Conservation (phyloP, 2,329 filamentous ascomycete species). For the Aspergillus bombycis region DNA sequence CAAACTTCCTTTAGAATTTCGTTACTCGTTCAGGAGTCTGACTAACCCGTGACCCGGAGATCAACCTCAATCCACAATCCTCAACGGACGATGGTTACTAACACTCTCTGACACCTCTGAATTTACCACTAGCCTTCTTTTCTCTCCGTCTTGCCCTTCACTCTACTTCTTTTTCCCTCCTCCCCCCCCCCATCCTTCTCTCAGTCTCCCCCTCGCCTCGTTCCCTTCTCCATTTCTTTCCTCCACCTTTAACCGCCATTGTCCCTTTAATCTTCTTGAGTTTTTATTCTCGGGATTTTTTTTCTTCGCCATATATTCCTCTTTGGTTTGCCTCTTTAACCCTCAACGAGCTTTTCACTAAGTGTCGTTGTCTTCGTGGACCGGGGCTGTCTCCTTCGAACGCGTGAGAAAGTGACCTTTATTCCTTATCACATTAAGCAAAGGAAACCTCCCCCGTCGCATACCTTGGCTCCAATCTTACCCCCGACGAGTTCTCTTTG, state of each 20-base stretch:
- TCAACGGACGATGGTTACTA: constrained; percentile 4
- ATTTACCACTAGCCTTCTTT: constrained; percentile 10
- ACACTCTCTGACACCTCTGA: constrained; percentile 15
- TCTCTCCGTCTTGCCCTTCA: constrained; percentile 9
- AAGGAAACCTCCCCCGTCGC: not conserved
- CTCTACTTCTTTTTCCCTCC: constrained; percentile 17
- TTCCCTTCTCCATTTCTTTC: constrained; percentile 50
- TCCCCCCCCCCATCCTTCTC: constrained; percentile 11
- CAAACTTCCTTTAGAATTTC: not conserved
- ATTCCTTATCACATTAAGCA: constrained; percentile 15
- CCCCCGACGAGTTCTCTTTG: constrained; percentile 18
- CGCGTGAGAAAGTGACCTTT: constrained; percentile 28
- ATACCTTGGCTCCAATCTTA: constrained; percentile 7
- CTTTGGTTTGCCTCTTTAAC: constrained; percentile 7
- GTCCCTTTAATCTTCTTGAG: constrained; percentile 19
- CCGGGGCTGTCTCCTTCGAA: constrained; percentile 28
- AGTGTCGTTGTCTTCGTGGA: constrained; percentile 49
- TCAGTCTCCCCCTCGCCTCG: constrained; percentile 12
- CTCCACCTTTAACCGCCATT: constrained; percentile 17
- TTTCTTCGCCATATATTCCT: constrained; percentile 23
- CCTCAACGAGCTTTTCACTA: constrained; percentile 56
- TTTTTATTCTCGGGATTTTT: constrained; percentile 19
- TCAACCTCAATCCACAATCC: constrained; percentile 11
- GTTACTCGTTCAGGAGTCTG: constrained; percentile 1
- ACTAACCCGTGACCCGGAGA: constrained; percentile 17